Evolutionary conservation across 306 rosid species (phyloP).

Genomic region (Abrus pulchellus): DNA sequence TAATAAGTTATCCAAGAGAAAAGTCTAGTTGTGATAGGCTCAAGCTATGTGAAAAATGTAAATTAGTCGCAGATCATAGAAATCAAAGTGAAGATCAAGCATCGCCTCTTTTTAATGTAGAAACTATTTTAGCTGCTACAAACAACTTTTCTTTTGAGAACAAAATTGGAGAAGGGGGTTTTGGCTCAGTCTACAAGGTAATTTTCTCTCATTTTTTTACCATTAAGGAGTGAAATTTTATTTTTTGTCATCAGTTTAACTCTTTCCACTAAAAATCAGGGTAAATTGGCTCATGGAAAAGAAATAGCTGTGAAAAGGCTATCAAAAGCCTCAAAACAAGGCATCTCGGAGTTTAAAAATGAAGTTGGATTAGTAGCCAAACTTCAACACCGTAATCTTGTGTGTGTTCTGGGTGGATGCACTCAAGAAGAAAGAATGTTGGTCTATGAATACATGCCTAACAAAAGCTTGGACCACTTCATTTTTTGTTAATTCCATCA

Average conservation of each 20-base stretch:
- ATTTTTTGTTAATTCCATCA: conserved; percentile 49
- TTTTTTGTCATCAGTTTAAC: background rate
- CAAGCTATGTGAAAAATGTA: conserved; percentile 18
- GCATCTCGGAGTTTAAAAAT: conserved; percentile 56
- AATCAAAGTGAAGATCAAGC: conserved; percentile 43
- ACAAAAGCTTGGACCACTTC: conserved; percentile 50
- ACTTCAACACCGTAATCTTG: conserved; percentile 61
- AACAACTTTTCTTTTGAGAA: conserved; percentile 48
- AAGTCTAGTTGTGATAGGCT: background rate
- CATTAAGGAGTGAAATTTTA: background rate
- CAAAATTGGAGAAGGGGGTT: conserved; percentile 63
- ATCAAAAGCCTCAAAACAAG: conserved; percentile 56
- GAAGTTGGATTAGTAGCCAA: conserved; percentile 54
- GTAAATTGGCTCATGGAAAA: conserved; percentile 51
- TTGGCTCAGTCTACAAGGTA: conserved; percentile 64
- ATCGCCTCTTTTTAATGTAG: conserved; percentile 48
- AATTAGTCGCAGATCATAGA: conserved; percentile 22
- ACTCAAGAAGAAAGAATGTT: conserved; percentile 55
- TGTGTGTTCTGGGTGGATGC: conserved; percentile 55
- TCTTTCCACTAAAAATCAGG: conserved; percentile 38
- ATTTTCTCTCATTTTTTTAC: background rate
- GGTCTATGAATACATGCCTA: conserved; percentile 58
- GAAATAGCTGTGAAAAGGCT: conserved; percentile 70
- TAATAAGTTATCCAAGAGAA: background rate
- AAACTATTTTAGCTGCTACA: conserved; percentile 51